These are phyloP conservation scores for Albatrellus ellisii DNA, from an alignment of 768 basidiomycete species.

Conservation along the genomic window DNA sequence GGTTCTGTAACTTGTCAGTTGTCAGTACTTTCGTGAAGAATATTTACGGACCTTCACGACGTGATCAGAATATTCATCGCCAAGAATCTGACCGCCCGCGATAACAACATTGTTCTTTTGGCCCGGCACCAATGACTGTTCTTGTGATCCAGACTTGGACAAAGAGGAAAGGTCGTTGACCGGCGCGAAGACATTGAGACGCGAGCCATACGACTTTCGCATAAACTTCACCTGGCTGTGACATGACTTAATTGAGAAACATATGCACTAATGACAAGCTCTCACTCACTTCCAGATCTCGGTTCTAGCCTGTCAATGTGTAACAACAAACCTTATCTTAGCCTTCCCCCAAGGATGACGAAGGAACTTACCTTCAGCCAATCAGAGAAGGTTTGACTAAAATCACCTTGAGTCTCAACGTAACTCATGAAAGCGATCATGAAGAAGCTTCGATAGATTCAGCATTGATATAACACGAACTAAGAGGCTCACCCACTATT, in stretches of 20 bases:
- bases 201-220: conserved; percentile 67
- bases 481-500: conserved; percentile 49
- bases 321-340: not conserved
- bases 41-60: conserved; percentile 62
- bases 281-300: conserved; percentile 84
- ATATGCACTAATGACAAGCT: not conserved
- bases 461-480: conserved; percentile 1
- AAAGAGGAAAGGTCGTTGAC: conserved; percentile 77
- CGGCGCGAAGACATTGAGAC: conserved; percentile 84
- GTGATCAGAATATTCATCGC: conserved; percentile 92
- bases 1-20: conserved; percentile 37
- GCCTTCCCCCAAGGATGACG: not conserved
- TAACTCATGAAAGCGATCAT: conserved; percentile 89
- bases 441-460: conserved; percentile 56
- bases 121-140: conserved; percentile 46
- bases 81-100: conserved; percentile 73
- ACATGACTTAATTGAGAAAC: conserved; percentile 1
- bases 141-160: conserved; percentile 53
- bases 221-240: conserved; percentile 76
- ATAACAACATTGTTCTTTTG: conserved; percentile 64
- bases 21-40: not conserved
- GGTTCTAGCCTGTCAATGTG: conserved; percentile 40
- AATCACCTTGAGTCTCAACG: conserved; percentile 48
- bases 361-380: conserved; percentile 60
- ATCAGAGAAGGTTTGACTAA: conserved; percentile 61